A percentile compares a stretch with the other conserved stretches of the same genome.
Conservation (phyloP, 768 basidiomycete species). For the Lentinula edodes region DNA sequence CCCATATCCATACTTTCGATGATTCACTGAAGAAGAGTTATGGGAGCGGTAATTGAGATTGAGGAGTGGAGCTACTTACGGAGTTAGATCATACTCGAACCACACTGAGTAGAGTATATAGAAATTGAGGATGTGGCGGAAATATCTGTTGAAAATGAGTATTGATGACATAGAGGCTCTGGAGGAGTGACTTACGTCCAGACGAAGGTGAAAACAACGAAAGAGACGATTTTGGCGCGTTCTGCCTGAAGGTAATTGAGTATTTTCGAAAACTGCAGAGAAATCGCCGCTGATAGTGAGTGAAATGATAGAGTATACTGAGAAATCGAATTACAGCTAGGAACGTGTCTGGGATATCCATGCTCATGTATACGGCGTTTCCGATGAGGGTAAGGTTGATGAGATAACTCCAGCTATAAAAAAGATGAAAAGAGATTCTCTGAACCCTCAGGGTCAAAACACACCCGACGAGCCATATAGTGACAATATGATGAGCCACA, state of each 20-base stretch:
- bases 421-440: not conserved
- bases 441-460: conserved; percentile 12
- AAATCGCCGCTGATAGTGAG: not conserved
- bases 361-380: conserved; percentile 88
- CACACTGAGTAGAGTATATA: conserved; percentile 85
- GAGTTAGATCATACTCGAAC: conserved; percentile 68
- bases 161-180: not conserved
- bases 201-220: conserved; percentile 56
- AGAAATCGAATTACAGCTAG: conserved; percentile 59
- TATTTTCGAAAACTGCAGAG: conserved; percentile 68
- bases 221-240: conserved; percentile 54
- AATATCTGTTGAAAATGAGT: conserved; percentile 54
- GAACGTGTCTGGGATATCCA: conserved; percentile 92
- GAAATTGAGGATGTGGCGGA: conserved; percentile 89
- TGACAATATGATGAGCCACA: conserved; percentile 87
- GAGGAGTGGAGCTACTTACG: conserved; percentile 41
- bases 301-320: not conserved
- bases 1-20: conserved; percentile 33
- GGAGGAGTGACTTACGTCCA: conserved; percentile 68
- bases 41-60: not conserved
- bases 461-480: conserved; percentile 90
- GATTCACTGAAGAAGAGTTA: not conserved
- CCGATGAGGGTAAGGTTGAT: conserved; percentile 83
- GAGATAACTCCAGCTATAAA: conserved; percentile 73
- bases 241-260: conserved; percentile 81